Conservation (phyloP, 306 rosid genomes). For the Vicia faba region DNA sequence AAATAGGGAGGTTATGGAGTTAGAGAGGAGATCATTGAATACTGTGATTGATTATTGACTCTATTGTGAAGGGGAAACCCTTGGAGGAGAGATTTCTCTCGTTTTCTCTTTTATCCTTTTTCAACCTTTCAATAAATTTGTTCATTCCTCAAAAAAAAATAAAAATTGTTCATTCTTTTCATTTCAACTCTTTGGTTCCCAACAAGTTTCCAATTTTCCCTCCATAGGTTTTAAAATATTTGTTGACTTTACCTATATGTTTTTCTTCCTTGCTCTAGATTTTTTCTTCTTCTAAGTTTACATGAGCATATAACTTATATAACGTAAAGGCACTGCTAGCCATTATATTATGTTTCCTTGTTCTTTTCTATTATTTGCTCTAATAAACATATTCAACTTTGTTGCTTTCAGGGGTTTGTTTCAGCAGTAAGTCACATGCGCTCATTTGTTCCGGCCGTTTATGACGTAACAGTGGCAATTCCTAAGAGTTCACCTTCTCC, state of each 20-base stretch:
- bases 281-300: constrained; percentile 27
- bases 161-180: not conserved
- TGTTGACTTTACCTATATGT: constrained; percentile 15
- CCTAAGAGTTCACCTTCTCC: constrained; percentile 88
- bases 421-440: constrained; percentile 78
- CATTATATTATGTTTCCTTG: constrained; percentile 11
- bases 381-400: constrained; percentile 12
- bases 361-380: constrained; percentile 3
- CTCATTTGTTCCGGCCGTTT: constrained; percentile 83
- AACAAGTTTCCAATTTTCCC: not conserved
- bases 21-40: no score
- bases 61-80: not conserved
- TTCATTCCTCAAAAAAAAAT: no score
- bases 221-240: constrained; percentile 1
- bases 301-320: not conserved
- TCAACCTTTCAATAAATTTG: not conserved
- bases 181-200: not conserved
- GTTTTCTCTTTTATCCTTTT: not conserved
- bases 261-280: constrained; percentile 16
- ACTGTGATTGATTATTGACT: no score
- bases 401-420: constrained; percentile 80
- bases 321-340: not conserved
- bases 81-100: no score
- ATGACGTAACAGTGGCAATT: constrained; percentile 78
- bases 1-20: no score